Percentiles rank a stretch among this genome's conserved stretches.
Conservation (phyloP, 78 protist species). For the Bodo saltans region DNA sequence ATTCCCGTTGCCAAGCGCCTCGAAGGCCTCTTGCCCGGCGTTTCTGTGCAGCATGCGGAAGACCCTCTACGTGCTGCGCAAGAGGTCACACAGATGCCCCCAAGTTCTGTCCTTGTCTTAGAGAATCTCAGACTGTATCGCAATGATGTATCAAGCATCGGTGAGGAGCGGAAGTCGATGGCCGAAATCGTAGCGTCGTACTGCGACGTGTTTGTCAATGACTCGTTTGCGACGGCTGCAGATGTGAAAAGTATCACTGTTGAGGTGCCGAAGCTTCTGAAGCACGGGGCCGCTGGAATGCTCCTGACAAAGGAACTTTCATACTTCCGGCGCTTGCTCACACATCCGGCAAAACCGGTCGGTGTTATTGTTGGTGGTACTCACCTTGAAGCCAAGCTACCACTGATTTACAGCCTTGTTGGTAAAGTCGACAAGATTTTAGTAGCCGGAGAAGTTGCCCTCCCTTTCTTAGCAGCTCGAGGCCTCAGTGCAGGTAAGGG, state of each 20-base stretch:
- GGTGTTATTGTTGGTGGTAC: background rate
- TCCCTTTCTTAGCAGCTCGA: background rate
- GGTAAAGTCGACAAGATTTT: background rate
- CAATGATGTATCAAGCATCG: background rate
- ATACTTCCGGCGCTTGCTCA: background rate
- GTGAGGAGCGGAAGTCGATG: background rate
- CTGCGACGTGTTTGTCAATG: background rate
- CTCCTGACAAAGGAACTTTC: background rate
- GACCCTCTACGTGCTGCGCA: background rate
- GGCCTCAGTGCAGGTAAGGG: background rate
- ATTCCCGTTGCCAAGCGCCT: background rate
- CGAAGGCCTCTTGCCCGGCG: background rate
- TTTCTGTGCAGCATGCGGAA: background rate
- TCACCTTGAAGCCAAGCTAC: background rate
- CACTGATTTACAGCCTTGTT: background rate
- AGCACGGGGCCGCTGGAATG: background rate
- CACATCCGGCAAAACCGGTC: background rate
- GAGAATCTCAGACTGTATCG: background rate
- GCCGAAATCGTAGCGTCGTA: background rate
- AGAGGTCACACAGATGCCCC: background rate
- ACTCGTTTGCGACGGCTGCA: background rate
- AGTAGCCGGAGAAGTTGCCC: background rate
- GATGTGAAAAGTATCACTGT: background rate
- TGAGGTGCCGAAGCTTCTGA: background rate
- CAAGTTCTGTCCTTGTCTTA: background rate